phyloP scores from a whole-genome alignment of 805 yeast genomes.

The Scheffersomyces lignosus region DNA sequence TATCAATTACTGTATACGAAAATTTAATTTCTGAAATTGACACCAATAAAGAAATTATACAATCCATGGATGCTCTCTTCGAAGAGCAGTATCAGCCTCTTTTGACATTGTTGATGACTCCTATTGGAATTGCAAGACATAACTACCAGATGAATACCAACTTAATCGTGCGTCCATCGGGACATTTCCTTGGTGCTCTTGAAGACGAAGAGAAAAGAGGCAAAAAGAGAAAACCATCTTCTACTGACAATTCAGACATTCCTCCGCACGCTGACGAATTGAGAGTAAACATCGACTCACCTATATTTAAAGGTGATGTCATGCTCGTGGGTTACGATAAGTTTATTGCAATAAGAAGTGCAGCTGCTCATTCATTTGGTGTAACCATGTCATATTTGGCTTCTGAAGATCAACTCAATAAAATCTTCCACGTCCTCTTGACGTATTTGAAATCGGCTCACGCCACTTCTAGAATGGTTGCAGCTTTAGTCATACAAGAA shows the following conservation, averaged over 20 bases:
- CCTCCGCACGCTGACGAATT: conserved; percentile 54
- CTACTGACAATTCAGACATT: conserved; percentile 26
- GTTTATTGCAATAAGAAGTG: conserved; percentile 71
- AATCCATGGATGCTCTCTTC: conserved; percentile 53
- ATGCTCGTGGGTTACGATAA: conserved; percentile 76
- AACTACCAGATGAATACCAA: conserved; percentile 79
- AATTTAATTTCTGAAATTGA: conserved; percentile 50
- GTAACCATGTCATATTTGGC: conserved; percentile 53
- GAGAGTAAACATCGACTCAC: conserved; percentile 87
- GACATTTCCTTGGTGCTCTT: conserved; percentile 38
- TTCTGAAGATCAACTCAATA: conserved; percentile 35
- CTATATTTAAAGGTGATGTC: conserved; percentile 88
- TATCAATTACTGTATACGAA: conserved; percentile 64
- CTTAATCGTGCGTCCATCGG: conserved; percentile 80
- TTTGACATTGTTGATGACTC: conserved; percentile 77
- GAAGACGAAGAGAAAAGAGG: conserved; percentile 37
- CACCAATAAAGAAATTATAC: conserved; percentile 24
- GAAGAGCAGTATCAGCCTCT: conserved; percentile 58
- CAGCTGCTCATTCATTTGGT: conserved; percentile 78
- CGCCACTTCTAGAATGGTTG: conserved; percentile 77
- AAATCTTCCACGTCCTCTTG: conserved; percentile 38
- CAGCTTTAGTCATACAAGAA: conserved; percentile 71
- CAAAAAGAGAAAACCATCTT: conserved; percentile 45
- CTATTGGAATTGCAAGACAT: conserved; percentile 90
- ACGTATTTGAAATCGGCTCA: conserved; percentile 57